These are phyloP conservation scores for Salix dunnii DNA, from an alignment of 345 rosid genomes.

Conservation along the genomic window DNA sequence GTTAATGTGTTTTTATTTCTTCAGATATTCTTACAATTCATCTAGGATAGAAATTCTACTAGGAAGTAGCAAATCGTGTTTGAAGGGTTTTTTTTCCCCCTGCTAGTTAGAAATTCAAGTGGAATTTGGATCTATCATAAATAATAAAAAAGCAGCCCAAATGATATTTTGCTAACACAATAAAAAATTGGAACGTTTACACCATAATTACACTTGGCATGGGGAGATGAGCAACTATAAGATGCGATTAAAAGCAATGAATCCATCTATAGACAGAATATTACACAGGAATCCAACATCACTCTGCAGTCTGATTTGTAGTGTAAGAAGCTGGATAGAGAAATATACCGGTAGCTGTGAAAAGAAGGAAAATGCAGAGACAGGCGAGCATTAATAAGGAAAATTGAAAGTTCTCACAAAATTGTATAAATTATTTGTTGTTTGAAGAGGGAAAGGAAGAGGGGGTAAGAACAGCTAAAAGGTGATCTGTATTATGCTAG, in stretches of 20 bases:
- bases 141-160: background rate
- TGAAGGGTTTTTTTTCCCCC: background rate
- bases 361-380: background rate
- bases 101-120: no score
- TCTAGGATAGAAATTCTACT: background rate
- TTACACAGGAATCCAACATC: background rate
- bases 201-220: background rate
- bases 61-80: background rate
- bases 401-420: slow-evolving; percentile 3
- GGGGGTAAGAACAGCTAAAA: background rate
- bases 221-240: background rate
- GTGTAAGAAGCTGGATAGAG: background rate
- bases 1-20: background rate
- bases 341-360: background rate
- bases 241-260: background rate
- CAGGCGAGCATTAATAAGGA: background rate
- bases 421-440: background rate
- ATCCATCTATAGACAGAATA: background rate
- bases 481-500: background rate
- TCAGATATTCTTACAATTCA: background rate
- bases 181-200: background rate
- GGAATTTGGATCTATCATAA: background rate
- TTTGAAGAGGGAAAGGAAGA: background rate
- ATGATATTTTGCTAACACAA: background rate
- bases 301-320: background rate